Base-by-base conservation (phyloP, 2,329 filamentous ascomycete species). In the Clonostachys rhizophaga region DNA sequence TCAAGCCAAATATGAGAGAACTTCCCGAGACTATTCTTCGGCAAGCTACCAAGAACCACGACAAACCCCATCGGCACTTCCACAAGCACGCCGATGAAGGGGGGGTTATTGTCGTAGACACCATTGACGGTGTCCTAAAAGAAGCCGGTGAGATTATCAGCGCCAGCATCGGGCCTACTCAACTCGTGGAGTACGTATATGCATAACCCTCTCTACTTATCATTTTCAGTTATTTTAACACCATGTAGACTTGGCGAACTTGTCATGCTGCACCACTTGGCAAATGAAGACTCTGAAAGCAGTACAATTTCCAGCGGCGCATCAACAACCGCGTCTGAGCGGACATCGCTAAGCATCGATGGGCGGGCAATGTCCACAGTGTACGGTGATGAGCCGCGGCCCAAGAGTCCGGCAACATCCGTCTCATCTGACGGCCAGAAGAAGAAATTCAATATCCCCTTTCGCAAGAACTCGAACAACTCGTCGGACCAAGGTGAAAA, bases 71-170 rank as follows among this genome's bases (percentile, higher is more conserved):
- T 45, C 67, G 76, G 13, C 84, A 89, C 60, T 82, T 82, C 50
- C 86, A 90, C 60, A 87, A 76, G 56, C 80, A 84, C 51, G 81
- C 80, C 0, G 62, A 71, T 3, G 84, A 87, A 54, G 83, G 82
- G 0, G 82, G 81, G 1, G 82, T 79, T 13, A 74, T 90, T 24
- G 76, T 89, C 6, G 87, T 90, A 6, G 87, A 90, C 59, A 91
- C 86, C 10, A 73, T 95, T 0, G 84, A 89, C 30, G 88, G 87
- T 0, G 91, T 86, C 42, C 63, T 96, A 40, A 84, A 84, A 55
- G 89, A 96, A 61, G 87, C 91, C 0, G 92, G 92, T 0, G 92
- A 97, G 69, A 74, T 97, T 43, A 86, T 95, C 10, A 81, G 89
- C 54, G 89, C 89, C 0, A 84, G 83, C 0, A 71, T 96, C 30